Conservation (phyloP, 495 filamentous ascomycete genomes). For the Penicillium maclennaniae region DNA sequence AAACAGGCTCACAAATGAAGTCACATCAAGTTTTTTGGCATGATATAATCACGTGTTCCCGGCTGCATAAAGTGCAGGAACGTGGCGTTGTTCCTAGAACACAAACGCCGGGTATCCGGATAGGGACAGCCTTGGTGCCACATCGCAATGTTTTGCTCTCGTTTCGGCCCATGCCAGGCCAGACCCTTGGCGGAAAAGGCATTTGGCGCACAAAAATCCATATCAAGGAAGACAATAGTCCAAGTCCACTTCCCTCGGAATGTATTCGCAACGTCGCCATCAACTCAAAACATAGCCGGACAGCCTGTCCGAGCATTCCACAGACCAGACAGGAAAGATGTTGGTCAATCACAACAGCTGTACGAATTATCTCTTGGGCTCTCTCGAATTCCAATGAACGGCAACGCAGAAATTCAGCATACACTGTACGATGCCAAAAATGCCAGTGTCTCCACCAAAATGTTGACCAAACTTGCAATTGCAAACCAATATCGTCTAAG, state of each 20-base stretch:
- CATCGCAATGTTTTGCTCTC: not conserved
- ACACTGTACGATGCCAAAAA: constrained; percentile 11
- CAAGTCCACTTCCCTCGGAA: not conserved
- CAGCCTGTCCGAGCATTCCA: not conserved
- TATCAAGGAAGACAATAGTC: not conserved
- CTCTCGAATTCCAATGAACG: constrained; percentile 23
- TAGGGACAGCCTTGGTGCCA: not conserved
- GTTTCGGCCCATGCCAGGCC: not conserved
- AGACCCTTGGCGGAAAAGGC: not conserved
- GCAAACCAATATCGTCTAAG: constrained; percentile 20
- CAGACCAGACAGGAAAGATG: not conserved
- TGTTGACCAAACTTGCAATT: constrained; percentile 21
- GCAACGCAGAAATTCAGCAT: constrained; percentile 15
- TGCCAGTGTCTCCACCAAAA: constrained; percentile 1
- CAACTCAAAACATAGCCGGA: no score
- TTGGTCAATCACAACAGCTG: not conserved
- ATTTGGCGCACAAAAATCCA: not conserved
- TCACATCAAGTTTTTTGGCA: no score
- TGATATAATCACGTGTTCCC: not conserved
- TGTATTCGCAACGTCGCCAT: no score
- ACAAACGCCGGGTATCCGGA: not conserved
- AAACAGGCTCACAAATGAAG: no score
- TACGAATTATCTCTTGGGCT: constrained; percentile 11
- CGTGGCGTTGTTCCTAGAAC: not conserved
- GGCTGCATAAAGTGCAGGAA: not conserved